Percentiles rank a stretch among this genome's conserved stretches.
Evolutionary conservation across 2,329 filamentous ascomycete species (phyloP).

Genomic region (Parafenestella ontariensis): DNA sequence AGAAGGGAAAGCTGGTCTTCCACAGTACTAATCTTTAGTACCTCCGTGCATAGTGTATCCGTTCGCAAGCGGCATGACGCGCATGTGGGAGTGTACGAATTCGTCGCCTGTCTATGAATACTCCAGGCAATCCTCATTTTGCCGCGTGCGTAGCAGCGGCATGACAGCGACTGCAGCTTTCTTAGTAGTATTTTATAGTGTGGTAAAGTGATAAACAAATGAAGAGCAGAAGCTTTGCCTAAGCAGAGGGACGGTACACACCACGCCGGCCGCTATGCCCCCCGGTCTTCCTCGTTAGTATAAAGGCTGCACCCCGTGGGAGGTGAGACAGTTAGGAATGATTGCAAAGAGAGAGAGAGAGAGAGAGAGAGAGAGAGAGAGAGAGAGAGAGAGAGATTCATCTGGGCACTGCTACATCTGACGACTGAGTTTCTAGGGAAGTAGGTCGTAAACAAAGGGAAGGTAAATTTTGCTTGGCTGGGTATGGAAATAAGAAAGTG

Average conservation of each 20-base stretch:
- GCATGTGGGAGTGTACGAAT: constrained; percentile 34
- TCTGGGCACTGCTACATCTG: not conserved
- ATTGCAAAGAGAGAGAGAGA: too few relatives aligned
- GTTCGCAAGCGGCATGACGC: constrained; percentile 21
- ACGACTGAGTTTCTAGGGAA: not conserved
- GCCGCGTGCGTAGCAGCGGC: constrained; percentile 15
- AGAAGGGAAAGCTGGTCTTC: constrained; percentile 17
- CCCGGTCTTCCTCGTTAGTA: constrained; percentile 25
- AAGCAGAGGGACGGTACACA: constrained; percentile 18
- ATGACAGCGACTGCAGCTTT: constrained; percentile 22
- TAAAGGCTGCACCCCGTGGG: not conserved
- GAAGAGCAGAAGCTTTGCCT: too few relatives aligned
- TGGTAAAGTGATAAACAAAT: not conserved
- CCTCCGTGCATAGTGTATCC: not conserved
- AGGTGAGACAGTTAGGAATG: not conserved
- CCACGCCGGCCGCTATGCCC: constrained; percentile 28
- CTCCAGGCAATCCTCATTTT: constrained; percentile 23
- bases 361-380: too few relatives aligned
- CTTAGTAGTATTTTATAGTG: not conserved
- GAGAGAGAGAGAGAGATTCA: too few relatives aligned
- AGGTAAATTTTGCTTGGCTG: too few relatives aligned
- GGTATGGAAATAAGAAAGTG: too few relatives aligned
- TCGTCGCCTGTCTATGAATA: constrained; percentile 10
- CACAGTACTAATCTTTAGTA: constrained; percentile 6
- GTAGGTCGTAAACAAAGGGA: not conserved